Base-by-base conservation (phyloP, 805 yeast genomes). In the Peterozyma toletana region DNA sequence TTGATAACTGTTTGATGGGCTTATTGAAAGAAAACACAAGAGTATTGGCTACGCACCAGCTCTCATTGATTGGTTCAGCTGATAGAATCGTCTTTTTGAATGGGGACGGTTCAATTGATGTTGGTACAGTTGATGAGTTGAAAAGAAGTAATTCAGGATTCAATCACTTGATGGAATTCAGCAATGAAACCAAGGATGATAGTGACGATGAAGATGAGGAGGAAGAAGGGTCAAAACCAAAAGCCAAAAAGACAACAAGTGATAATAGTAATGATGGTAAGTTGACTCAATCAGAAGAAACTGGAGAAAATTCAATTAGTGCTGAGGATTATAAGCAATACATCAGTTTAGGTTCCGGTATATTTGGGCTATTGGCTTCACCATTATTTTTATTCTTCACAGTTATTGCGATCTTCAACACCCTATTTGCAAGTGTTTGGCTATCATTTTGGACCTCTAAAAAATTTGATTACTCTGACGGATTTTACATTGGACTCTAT, bases 381-480 rank as follows among this genome's bases (percentile, higher is more conserved):
- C 64, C 53, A 47, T 48, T 49, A n/a, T 60, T 44, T 11, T 17
- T 54, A 3, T 18, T 50, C 9, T 45, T 48, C 10, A 44, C 57
- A 38, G 34, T 55, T 1, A 29, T 74, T 7, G 68, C 72, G 43
- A 70, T 73, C 1, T 80, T 79, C 59, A 65, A 71, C 45, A 67
- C 64, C 44, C 58, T 82, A 29, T 78, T 83, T 54, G 70, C 80
- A 38, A 81, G 78, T 57, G 77, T 82, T 30, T 85, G 93, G 95
- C 65, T 88, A 49, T 80, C 91, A 0, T 87, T 82, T 61, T 87
- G 96, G 96, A 69, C 83, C 1, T 65, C 63, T 11, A 46, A 65
- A 43, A 75, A 72, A 54, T 85, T 81, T 54, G 44, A 55, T 7
- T 53, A 59, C 18, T 42, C 73, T 5, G 62, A 68, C 44, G 75